Percentiles rank a stretch among this genome's conserved stretches.
phyloP scores from a whole-genome alignment of 148 eudicot species.

The Dianthus caryophyllus region DNA sequence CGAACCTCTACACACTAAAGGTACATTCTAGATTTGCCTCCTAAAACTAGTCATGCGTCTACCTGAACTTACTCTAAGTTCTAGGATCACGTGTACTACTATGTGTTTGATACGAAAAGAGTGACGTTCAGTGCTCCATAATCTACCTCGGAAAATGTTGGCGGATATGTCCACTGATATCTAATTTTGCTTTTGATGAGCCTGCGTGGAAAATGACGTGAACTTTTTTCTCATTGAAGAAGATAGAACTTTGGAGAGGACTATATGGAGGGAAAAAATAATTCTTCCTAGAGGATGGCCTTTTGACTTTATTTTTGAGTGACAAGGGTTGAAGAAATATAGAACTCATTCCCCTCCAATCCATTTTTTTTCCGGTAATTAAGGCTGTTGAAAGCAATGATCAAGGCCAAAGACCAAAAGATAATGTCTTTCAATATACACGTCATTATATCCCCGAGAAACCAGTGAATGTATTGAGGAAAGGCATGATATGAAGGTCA shows the following conservation, averaged over 20 bases:
- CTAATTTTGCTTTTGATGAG: not conserved
- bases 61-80: not conserved
- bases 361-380: not conserved
- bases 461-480: not conserved
- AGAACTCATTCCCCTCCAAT: not conserved
- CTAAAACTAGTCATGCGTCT: not conserved
- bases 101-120: not conserved
- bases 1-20: conserved; percentile 74
- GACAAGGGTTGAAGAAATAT: not conserved
- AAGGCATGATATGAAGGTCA: not conserved
- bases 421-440: not conserved
- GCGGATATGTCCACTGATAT: not conserved
- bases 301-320: too few relatives aligned
- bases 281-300: too few relatives aligned
- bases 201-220: too few relatives aligned
- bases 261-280: too few relatives aligned
- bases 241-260: too few relatives aligned
- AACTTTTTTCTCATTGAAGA: too few relatives aligned
- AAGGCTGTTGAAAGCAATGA: not conserved
- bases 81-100: not conserved
- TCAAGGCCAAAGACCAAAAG: not conserved
- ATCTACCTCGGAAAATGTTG: not conserved
- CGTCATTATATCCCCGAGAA: not conserved
- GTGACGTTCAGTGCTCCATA: not conserved
- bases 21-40: conserved; percentile 25